Evolutionary conservation across 2,329 filamentous ascomycete genomes (phyloP).

Genomic region (Septoria petroselini): DNA sequence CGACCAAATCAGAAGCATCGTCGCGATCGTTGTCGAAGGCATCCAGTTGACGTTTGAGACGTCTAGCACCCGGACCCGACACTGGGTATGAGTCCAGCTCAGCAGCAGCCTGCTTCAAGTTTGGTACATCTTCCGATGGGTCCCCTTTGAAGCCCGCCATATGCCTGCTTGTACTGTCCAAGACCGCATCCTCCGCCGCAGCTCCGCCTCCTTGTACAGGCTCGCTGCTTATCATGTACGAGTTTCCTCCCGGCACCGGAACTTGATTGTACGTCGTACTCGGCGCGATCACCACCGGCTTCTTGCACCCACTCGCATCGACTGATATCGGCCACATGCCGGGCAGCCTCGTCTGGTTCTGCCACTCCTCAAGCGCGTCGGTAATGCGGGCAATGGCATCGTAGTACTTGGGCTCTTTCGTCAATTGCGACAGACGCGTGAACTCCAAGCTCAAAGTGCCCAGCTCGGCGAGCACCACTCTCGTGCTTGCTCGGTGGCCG

Average conservation of each 20-base stretch:
- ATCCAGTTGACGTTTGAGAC: slow-evolving; percentile 11
- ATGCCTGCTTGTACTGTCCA: slow-evolving; percentile 9
- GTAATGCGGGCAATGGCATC: slow-evolving; percentile 86
- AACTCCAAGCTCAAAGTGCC: slow-evolving; percentile 85
- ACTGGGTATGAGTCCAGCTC: neutral
- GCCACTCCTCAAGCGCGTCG: slow-evolving; percentile 70
- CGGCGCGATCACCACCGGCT: slow-evolving; percentile 28
- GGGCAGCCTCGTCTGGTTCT: slow-evolving; percentile 66
- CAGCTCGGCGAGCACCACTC: slow-evolving; percentile 63
- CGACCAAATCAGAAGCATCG: slow-evolving; percentile 2
- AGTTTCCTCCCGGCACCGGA: slow-evolving; percentile 26
- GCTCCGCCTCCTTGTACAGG: slow-evolving; percentile 19
- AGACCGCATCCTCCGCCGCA: slow-evolving; percentile 9
- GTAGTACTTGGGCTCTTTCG: slow-evolving; percentile 77
- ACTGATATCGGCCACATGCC: slow-evolving; percentile 78
- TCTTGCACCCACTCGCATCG: slow-evolving; percentile 76
- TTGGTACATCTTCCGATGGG: slow-evolving; percentile 4
- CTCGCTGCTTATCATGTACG: slow-evolving; percentile 24
- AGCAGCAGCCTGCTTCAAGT: slow-evolving; percentile 10
- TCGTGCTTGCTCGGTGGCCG: slow-evolving; percentile 58
- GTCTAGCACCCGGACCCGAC: neutral
- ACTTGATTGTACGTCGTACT: slow-evolving; percentile 18
- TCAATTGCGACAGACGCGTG: slow-evolving; percentile 82
- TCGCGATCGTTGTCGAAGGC: neutral
- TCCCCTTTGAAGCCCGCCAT: slow-evolving; percentile 2